Percentiles rank a stretch among this genome's conserved stretches.
These are phyloP conservation scores for Asterophora parasitica DNA, from an alignment of 768 basidiomycete genomes.

Conservation along the genomic window DNA sequence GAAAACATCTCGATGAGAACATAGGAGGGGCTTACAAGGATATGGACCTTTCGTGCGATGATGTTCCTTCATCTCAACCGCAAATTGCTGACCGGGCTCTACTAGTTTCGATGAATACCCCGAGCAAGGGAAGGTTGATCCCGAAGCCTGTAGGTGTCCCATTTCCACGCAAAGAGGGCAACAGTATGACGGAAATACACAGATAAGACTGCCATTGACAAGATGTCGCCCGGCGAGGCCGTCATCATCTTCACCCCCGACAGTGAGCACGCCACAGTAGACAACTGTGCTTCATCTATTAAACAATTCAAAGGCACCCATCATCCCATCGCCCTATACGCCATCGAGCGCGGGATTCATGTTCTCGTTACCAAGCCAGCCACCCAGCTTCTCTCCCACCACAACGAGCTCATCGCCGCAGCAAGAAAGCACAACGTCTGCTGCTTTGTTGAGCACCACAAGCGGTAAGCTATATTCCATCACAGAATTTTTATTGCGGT, in stretches of 20 bases:
- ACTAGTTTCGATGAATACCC: constrained; percentile 81
- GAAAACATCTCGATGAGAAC: constrained; percentile 75
- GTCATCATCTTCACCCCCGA: constrained; percentile 93
- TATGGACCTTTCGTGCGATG: constrained; percentile 72
- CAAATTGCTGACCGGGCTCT: background rate
- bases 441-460: constrained; percentile 95
- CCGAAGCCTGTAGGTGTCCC: constrained; percentile 70
- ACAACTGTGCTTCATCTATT: background rate
- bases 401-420: constrained; percentile 69
- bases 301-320: constrained; percentile 61
- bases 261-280: constrained; percentile 38
- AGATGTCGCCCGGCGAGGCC: constrained; percentile 77
- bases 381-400: constrained; percentile 79
- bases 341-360: constrained; percentile 80
- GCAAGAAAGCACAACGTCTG: constrained; percentile 78
- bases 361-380: constrained; percentile 94
- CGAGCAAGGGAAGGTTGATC: constrained; percentile 59
- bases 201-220: constrained; percentile 82
- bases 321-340: constrained; percentile 79
- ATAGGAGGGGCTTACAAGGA: constrained; percentile 83
- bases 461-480: constrained; percentile 44
- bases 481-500: background rate
- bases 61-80: background rate
- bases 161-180: background rate
- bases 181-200: constrained; percentile 3